Percentiles rank a stretch among this genome's conserved stretches.
Evolutionary conservation across 345 rosid species (phyloP).

Genomic region (Capsella bursapastoris): DNA sequence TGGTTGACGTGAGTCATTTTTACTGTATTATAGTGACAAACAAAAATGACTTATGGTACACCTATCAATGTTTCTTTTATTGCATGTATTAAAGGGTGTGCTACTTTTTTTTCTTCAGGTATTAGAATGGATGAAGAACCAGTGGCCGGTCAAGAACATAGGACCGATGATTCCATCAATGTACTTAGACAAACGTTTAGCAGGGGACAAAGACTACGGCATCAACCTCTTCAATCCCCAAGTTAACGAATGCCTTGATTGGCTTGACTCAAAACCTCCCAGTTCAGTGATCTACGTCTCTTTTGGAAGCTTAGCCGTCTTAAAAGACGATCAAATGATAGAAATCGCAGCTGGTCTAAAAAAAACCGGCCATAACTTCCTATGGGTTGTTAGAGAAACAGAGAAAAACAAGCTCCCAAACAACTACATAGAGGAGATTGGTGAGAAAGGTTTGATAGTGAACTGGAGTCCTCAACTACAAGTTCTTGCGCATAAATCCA

Average conservation of each 20-base stretch:
- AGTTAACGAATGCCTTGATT: constrained; percentile 44
- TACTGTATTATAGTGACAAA: background rate
- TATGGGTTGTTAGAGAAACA: constrained; percentile 67
- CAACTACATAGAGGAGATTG: constrained; percentile 40
- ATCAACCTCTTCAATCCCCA: constrained; percentile 55
- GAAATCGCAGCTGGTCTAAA: constrained; percentile 54
- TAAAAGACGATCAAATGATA: constrained; percentile 55
- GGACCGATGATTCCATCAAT: constrained; percentile 63
- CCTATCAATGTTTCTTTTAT: background rate
- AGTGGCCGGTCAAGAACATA: constrained; percentile 48
- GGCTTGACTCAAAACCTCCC: constrained; percentile 56
- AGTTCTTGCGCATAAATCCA: constrained; percentile 54
- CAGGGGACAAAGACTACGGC: constrained; percentile 56
- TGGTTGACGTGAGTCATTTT: background rate
- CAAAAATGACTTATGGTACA: background rate
- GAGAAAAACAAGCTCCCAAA: constrained; percentile 53
- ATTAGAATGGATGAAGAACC: constrained; percentile 52
- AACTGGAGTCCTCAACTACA: constrained; percentile 60
- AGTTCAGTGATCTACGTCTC: constrained; percentile 56
- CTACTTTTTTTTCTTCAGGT: constrained; percentile 30
- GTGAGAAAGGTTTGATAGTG: constrained; percentile 51
- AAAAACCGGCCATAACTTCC: constrained; percentile 44
- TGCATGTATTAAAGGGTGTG: background rate
- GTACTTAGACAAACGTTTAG: constrained; percentile 55
- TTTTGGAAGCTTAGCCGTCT: constrained; percentile 55